A percentile compares a stretch with the other conserved stretches of the same genome.
These are phyloP conservation scores for Madurella mycetomatis DNA, from an alignment of 2,329 filamentous ascomycete species.

Conservation along the genomic window DNA sequence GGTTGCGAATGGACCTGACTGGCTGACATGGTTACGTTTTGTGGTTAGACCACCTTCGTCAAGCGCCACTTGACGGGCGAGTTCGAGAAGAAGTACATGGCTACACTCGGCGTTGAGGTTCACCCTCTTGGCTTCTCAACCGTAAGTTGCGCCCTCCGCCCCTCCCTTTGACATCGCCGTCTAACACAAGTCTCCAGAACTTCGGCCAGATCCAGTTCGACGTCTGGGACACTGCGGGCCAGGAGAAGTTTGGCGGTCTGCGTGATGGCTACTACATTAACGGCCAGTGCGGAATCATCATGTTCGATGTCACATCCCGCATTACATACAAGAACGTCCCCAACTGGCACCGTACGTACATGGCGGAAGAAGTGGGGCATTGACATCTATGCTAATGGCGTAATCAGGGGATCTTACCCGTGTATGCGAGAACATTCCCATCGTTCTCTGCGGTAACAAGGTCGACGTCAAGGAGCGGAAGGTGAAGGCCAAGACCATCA, in stretches of 20 bases:
- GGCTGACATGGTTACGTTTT: constrained; percentile 21
- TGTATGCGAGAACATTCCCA: constrained; percentile 98
- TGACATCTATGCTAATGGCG: background rate
- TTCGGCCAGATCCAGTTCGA: constrained; percentile 96
- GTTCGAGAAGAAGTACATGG: constrained; percentile 99
- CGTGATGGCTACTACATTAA: constrained; percentile 99
- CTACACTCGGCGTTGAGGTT: constrained; percentile 98
- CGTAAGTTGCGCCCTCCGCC: constrained; percentile 55
- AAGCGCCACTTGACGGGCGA: constrained; percentile 99
- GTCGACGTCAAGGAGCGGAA: constrained; percentile 99
- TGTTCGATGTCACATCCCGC: constrained; percentile 99
- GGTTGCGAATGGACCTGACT: constrained; percentile 12
- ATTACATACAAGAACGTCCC: constrained; percentile 99
- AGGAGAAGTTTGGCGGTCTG: constrained; percentile 99
- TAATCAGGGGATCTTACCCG: constrained; percentile 85
- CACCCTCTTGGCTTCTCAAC: constrained; percentile 97
- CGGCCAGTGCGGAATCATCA: constrained; percentile 99
- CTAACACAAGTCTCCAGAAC: constrained; percentile 60
- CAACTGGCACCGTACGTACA: constrained; percentile 96
- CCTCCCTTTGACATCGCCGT: constrained; percentile 20
- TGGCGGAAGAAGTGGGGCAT: background rate
- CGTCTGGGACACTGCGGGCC: constrained; percentile 97
- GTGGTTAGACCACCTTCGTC: constrained; percentile 89
- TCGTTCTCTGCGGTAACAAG: constrained; percentile 98
- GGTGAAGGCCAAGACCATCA: constrained; percentile 99